Base-by-base conservation (phyloP, 495 filamentous ascomycete genomes). In the Penicillium arizonense region DNA sequence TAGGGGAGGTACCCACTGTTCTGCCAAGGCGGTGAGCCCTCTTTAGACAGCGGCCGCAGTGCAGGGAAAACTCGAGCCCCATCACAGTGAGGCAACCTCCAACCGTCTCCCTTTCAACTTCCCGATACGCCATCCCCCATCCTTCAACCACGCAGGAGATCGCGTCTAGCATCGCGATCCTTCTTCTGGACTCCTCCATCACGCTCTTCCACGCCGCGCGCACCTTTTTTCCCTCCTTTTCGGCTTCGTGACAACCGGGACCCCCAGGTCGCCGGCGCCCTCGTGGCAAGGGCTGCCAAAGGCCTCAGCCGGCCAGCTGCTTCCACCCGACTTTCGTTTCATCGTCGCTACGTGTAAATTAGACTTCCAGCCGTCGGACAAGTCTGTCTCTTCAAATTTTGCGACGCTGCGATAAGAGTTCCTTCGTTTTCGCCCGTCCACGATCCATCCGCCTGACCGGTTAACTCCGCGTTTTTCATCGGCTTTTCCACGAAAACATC, bases 241-340 rank as follows among this genome's bases (percentile, higher is more conserved):
- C 36, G 63, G 63, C 64, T 72, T 67, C 69, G 69, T 68, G 63
- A 71, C 67, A 64, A 72, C 59, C 63, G 64, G 68, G 63, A 58
- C 70, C 59, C 42, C 42, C 59, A 69, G 72, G 74, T 74, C 72
- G 70, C 68, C 66, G 73, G 73, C 74, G 74, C 74, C 74, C 74
- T 77, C 72, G 74, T 77, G 74, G 74, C 74, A 77, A 77, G 74
- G 74, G 71, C 75, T 72, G 75, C 73, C 73, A 72, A 69, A 75
- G 72, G 71, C 75, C 75, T 74, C 69, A 71, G 61, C 62, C 65
- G 71, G 71, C 73, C 71, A 69, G 72, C 69, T 71, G 64, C 63
- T 68, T 67, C 57, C 58, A 67, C 68, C 59, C 39, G 54, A 60
- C 63, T 56, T 56, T 67, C 63, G 51, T 70, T 68, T 70, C 61